Evolutionary conservation across 1,284 basidiomycete species (phyloP).

Genomic region (Leccinum variabile): DNA sequence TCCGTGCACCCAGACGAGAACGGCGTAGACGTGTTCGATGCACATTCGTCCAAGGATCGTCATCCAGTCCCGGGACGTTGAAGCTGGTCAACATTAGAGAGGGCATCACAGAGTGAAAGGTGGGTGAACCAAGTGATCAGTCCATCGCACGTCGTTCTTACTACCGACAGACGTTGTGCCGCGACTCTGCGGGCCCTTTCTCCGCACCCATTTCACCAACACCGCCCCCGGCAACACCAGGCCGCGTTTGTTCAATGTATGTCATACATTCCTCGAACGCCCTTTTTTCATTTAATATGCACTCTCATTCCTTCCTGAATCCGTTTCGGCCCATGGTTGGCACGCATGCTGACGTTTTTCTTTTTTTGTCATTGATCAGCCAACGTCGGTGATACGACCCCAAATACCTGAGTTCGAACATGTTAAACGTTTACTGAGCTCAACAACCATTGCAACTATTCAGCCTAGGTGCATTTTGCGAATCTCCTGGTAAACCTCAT

Average conservation of each 20-base stretch:
- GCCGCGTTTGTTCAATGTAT: conserved; percentile 76
- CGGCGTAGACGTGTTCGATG: too few relatives aligned
- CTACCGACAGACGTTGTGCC: too few relatives aligned
- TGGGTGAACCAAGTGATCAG: too few relatives aligned
- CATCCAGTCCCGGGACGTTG: too few relatives aligned
- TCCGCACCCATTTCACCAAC: conserved; percentile 9
- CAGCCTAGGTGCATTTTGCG: conserved; percentile 73
- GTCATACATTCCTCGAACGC: conserved; percentile 15
- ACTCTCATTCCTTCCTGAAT: neutral
- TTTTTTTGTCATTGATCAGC: conserved; percentile 39
- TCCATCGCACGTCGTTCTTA: too few relatives aligned
- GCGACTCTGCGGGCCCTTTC: too few relatives aligned
- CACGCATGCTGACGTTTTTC: conserved; percentile 2
- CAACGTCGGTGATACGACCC: conserved; percentile 76
- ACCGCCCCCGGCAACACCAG: conserved; percentile 66
- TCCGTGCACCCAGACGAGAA: too few relatives aligned
- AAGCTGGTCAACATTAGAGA: too few relatives aligned
- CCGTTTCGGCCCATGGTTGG: neutral
- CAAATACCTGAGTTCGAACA: conserved; percentile 61
- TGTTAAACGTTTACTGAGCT: neutral
- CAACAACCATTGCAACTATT: neutral
- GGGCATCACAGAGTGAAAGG: too few relatives aligned
- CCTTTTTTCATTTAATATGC: neutral
- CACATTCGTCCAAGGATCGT: too few relatives aligned
- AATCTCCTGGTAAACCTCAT: conserved; percentile 67